phyloP scores from a whole-genome alignment of 2,329 filamentous ascomycete genomes.

The Seiridium unicorne region DNA sequence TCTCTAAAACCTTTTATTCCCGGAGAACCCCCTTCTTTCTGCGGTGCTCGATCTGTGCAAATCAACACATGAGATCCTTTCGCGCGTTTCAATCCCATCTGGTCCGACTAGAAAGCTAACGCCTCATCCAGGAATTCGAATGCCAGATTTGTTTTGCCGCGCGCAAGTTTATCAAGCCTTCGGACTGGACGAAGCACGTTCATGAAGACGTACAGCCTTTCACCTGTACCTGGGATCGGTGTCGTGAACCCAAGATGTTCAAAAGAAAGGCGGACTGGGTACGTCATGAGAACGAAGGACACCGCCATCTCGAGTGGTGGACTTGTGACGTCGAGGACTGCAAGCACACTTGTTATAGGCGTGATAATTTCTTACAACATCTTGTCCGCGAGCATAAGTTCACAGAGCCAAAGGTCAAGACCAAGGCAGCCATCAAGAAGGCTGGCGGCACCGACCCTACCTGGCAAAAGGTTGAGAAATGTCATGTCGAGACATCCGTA shows the following conservation, averaged over 20 bases:
- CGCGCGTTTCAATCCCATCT: too few relatives aligned
- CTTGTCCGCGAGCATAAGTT: constrained; percentile 89
- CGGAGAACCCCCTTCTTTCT: too few relatives aligned
- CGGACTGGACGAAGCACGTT: constrained; percentile 95
- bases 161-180: constrained; percentile 86
- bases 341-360: constrained; percentile 77
- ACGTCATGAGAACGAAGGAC: constrained; percentile 87
- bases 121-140: constrained; percentile 63
- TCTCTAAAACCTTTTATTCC: too few relatives aligned
- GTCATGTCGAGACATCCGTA: constrained; percentile 66
- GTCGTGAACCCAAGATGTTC: constrained; percentile 84
- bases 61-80: too few relatives aligned
- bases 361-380: constrained; percentile 92
- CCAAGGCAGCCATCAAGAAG: constrained; percentile 65
- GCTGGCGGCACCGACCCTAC: constrained; percentile 59
- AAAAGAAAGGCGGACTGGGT: constrained; percentile 97
- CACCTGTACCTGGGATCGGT: constrained; percentile 84
- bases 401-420: constrained; percentile 76
- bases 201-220: constrained; percentile 93
- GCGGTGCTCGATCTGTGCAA: too few relatives aligned
- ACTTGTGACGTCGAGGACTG: constrained; percentile 80
- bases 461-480: constrained; percentile 76
- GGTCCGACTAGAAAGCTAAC: too few relatives aligned
- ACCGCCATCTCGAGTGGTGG: constrained; percentile 91
- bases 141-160: constrained; percentile 83